Base-by-base conservation (phyloP, 495 filamentous ascomycete genomes). In the Aspergillus asperescens region DNA sequence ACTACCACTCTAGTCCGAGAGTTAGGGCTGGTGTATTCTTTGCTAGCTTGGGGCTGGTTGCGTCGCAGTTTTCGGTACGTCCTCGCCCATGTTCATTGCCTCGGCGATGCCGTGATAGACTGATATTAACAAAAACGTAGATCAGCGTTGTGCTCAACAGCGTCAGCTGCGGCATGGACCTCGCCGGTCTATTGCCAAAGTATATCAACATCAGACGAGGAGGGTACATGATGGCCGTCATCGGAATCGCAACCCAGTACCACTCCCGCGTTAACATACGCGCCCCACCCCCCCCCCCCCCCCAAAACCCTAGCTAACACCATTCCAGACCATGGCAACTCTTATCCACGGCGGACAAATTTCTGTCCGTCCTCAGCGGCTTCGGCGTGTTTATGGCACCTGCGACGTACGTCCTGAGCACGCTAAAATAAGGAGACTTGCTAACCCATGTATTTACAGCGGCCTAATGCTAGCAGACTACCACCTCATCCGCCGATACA, bases 311-410 rank as follows among this genome's bases (percentile, higher is more conserved):
- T n/a, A 32, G 20, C 15, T 20, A 32, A 31, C 25, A 18, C 1
- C 5, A 20, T 7, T 29, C 29, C 12, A 50, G 48, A 29, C 48
- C 48, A 5, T 50, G 48, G 48, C 48, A 50, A 22, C 34, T 50
- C 22, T 19, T 50, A n/a, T 41, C 48, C 4, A 50, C 48, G 12
- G 48, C 48, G 1, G 37, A 40, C 18, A 50, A 50, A 18, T 50
- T 50, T 35, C 37, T 50, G n/a, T 50, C 48, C 34, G 48, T 50
- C 1, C 48, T 50, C 1, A 50, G 48, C 25, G 48, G 48, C 6
- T 50, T 50, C 35, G 48, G 48, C 16, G 48, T 41, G 35, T 50
- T 50, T 23, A 50, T 50, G 48, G 48, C 48, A 3, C 48, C 48
- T 3, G 48, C 48, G 18, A 50, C 48, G 48, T 50, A 22, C 9